Evolutionary conservation across 2,329 filamentous ascomycete genomes (phyloP).

Genomic region (Botryotinia narcissicola): DNA sequence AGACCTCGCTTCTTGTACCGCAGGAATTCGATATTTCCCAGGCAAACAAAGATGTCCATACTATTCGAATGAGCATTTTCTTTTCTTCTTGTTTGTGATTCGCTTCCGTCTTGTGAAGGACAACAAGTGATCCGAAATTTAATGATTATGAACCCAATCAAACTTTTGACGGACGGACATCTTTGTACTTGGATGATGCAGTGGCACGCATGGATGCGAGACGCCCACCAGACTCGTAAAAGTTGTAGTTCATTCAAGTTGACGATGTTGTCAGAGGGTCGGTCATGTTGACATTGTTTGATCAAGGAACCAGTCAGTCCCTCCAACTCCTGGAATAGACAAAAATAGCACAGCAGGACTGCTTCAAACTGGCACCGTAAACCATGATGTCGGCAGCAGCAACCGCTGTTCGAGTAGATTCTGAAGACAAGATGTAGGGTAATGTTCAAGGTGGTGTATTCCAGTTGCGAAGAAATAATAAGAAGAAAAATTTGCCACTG

Average conservation of each 20-base stretch:
- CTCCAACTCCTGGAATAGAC: not conserved
- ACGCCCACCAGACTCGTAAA: not conserved
- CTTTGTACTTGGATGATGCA: not conserved
- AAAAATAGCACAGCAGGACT: not conserved
- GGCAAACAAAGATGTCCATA: not conserved
- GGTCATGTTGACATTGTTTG: not conserved
- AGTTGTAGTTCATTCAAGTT: not conserved
- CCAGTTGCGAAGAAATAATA: not conserved
- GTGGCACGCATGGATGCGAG: not conserved
- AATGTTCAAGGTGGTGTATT: not conserved
- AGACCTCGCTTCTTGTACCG: not conserved
- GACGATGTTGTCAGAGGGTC: not conserved
- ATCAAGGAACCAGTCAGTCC: not conserved
- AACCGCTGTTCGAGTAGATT: not conserved
- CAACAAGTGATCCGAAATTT: not conserved
- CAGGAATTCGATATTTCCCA: not conserved
- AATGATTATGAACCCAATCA: not conserved
- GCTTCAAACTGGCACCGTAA: not conserved
- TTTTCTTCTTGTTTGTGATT: not conserved
- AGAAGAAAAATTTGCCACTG: not conserved
- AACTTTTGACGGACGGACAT: not conserved
- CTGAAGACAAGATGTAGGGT: not conserved
- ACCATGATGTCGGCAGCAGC: not conserved
- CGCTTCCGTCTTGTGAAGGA: not conserved
- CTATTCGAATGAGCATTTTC: not conserved